A percentile compares a stretch with the other conserved stretches of the same genome.
Evolutionary conservation across 2,329 filamentous ascomycete species (phyloP).

Genomic region (Thermoascus crustaceus): DNA sequence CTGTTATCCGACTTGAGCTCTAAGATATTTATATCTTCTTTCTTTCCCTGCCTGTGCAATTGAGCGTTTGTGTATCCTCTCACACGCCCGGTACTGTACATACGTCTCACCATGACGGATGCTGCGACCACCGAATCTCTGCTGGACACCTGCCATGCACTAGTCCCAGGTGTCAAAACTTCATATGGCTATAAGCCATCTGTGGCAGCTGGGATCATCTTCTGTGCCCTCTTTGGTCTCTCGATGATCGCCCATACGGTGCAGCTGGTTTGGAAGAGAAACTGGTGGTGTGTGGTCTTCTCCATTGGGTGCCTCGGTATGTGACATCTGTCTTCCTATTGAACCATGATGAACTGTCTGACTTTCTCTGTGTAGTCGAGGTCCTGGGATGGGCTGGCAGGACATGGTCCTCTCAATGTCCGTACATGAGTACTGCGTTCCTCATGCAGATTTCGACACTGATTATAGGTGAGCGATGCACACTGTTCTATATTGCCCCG

Average conservation of each 20-base stretch:
- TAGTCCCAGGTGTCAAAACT: slow-evolving; percentile 17
- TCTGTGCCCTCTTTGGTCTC: slow-evolving; percentile 25
- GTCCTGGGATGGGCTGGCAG: slow-evolving; percentile 43
- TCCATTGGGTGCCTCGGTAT: slow-evolving; percentile 29
- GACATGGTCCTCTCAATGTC: slow-evolving; percentile 42
- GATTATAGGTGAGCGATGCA: slow-evolving; percentile 24
- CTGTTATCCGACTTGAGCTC: too few relatives aligned
- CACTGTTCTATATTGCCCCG: not conserved
- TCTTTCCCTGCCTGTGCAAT: too few relatives aligned
- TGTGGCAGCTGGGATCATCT: slow-evolving; percentile 26
- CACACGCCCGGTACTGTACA: too few relatives aligned
- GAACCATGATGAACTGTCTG: not conserved
- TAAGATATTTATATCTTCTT: too few relatives aligned
- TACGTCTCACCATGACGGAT: not conserved
- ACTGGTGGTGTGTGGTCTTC: slow-evolving; percentile 34
- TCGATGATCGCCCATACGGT: slow-evolving; percentile 27
- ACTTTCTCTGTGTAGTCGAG: slow-evolving; percentile 24
- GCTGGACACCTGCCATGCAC: slow-evolving; percentile 17
- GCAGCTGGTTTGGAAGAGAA: slow-evolving; percentile 29
- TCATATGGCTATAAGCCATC: slow-evolving; percentile 29
- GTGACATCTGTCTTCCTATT: slow-evolving; percentile 3
- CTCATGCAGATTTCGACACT: slow-evolving; percentile 43
- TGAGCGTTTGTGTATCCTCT: not conserved
- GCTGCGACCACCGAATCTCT: slow-evolving; percentile 5
- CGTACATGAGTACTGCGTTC: slow-evolving; percentile 43